phyloP scores from a whole-genome alignment of 805 yeast species.

The Monosporozyma aerobia region DNA sequence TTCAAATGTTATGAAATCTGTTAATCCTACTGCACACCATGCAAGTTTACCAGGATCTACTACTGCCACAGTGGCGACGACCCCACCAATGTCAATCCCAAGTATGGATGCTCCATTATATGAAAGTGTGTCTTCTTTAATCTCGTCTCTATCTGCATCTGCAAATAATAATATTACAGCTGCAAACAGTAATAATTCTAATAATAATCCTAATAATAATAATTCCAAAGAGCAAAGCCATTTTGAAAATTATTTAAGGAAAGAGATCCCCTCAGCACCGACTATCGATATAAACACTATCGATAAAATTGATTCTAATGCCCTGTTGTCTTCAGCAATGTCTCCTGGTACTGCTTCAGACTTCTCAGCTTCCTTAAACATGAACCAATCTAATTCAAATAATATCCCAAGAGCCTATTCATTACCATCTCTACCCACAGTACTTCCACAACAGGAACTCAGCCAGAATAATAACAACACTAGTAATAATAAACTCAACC shows the following conservation, averaged over 20 bases:
- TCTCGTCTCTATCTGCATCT: conserved; percentile 9
- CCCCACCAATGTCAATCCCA: neutral
- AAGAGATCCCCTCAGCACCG: neutral
- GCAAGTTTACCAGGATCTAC: neutral
- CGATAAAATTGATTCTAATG: neutral
- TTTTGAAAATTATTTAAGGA: neutral
- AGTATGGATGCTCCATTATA: neutral
- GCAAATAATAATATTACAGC: neutral
- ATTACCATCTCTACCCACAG: neutral
- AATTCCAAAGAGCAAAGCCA: neutral
- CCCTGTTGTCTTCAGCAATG: neutral
- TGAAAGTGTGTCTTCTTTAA: conserved; percentile 16
- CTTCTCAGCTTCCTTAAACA: neutral
- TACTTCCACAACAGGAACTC: neutral
- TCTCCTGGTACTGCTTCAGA: neutral
- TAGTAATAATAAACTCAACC: neutral
- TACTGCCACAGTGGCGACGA: neutral
- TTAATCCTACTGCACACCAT: neutral
- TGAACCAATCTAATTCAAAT: neutral
- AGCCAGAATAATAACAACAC: neutral
- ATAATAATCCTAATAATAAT: neutral
- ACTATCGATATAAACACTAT: neutral
- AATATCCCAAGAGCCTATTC: neutral
- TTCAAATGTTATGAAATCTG: neutral
- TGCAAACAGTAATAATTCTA: neutral